Percentiles rank a stretch among this genome's conserved stretches.
Conservation (phyloP, 768 basidiomycete genomes). For the Amylocystis lapponica region DNA sequence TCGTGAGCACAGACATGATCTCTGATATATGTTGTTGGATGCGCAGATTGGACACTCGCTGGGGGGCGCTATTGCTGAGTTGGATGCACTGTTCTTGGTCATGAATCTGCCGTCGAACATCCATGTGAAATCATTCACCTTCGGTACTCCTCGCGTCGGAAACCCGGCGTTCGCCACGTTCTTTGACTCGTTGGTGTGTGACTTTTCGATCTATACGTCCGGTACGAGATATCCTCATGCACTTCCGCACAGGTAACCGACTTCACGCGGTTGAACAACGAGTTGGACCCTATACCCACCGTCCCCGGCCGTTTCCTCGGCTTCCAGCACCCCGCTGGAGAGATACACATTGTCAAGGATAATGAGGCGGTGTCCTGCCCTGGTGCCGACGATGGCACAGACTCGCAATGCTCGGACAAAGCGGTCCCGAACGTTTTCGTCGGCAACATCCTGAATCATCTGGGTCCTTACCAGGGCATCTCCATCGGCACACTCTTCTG, state of each 20-base stretch:
- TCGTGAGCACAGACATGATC: not conserved
- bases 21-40: not conserved
- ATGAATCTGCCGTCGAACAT: conserved; percentile 24
- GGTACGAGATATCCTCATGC: conserved; percentile 31
- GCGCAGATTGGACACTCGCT: conserved; percentile 27
- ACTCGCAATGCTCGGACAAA: conserved; percentile 45
- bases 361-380: conserved; percentile 35
- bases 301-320: conserved; percentile 47
- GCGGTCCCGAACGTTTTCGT: conserved; percentile 49
- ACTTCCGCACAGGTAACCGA: conserved; percentile 14
- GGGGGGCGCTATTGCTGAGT: conserved; percentile 25
- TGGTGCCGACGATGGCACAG: conserved; percentile 50
- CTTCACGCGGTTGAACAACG: conserved; percentile 29
- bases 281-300: conserved; percentile 45
- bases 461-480: conserved; percentile 47
- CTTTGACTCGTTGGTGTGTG: conserved; percentile 39
- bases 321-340: conserved; percentile 46
- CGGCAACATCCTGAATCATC: conserved; percentile 48
- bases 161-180: conserved; percentile 32
- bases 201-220: conserved; percentile 6
- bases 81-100: conserved; percentile 25
- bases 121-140: conserved; percentile 39
- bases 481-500: conserved; percentile 45
- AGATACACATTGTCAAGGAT: conserved; percentile 42
- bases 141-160: conserved; percentile 48